Evolutionary conservation across 805 yeast genomes (phyloP).

Genomic region (Yamadazyma akitaensis): DNA sequence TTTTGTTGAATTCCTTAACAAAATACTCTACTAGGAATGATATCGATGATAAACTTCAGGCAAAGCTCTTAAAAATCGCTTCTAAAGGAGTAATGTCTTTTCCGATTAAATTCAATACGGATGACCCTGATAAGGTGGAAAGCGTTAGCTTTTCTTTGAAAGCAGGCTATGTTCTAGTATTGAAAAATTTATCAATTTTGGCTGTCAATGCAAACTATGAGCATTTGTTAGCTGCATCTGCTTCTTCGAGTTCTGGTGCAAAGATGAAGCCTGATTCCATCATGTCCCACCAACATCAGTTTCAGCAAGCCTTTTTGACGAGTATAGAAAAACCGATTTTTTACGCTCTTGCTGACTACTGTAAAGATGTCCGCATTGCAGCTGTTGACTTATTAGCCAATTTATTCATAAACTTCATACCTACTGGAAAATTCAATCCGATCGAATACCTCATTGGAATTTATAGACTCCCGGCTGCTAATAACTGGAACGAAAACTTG

Average conservation of each 20-base stretch:
- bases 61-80: constrained; percentile 32
- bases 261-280: constrained; percentile 42
- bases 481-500: constrained; percentile 28
- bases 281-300: constrained; percentile 39
- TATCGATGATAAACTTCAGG: constrained; percentile 38
- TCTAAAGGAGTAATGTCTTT: constrained; percentile 24
- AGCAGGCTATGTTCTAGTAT: constrained; percentile 29
- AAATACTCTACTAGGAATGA: constrained; percentile 36
- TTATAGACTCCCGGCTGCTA: constrained; percentile 30
- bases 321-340: constrained; percentile 28
- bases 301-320: constrained; percentile 27
- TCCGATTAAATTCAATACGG: constrained; percentile 19
- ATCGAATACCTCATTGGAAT: constrained; percentile 32
- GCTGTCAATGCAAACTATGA: constrained; percentile 36
- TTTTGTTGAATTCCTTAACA: constrained; percentile 28
- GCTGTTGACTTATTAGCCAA: constrained; percentile 34
- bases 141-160: constrained; percentile 23
- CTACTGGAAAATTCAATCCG: constrained; percentile 35
- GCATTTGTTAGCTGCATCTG: constrained; percentile 30
- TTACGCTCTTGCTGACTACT: constrained; percentile 29
- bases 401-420: constrained; percentile 34
- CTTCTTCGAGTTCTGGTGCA: constrained; percentile 34
- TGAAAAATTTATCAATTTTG: constrained; percentile 32
- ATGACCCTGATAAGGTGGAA: constrained; percentile 14
- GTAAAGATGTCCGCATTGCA: constrained; percentile 35